Conservation (phyloP, 2,329 filamentous ascomycete genomes). For the Colletotrichum tropicale region DNA sequence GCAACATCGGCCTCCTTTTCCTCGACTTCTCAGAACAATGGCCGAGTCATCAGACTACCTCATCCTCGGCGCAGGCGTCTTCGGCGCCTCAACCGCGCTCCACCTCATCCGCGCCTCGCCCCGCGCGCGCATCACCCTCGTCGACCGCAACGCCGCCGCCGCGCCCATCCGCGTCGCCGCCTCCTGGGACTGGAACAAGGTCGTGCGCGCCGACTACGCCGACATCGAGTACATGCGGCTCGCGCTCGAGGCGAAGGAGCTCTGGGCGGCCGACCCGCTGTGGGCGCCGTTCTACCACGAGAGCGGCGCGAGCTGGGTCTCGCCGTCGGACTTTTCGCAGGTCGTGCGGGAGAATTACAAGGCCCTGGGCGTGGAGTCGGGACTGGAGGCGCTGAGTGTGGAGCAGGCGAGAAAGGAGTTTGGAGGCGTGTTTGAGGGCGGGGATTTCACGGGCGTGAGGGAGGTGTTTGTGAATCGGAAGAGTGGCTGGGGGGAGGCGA, state of each 20-base stretch:
- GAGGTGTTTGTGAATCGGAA: constrained; percentile 58
- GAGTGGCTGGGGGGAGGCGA: constrained; percentile 62
- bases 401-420: constrained; percentile 53
- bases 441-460: constrained; percentile 56
- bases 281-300: constrained; percentile 33
- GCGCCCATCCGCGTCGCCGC: constrained; percentile 28
- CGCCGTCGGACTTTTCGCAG: constrained; percentile 28
- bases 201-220: constrained; percentile 40
- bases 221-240: constrained; percentile 31
- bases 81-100: constrained; percentile 54
- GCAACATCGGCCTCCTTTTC: too few species aligned
- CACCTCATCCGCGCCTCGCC: constrained; percentile 38
- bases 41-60: constrained; percentile 26
- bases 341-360: constrained; percentile 37
- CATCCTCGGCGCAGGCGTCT: constrained; percentile 55
- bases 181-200: constrained; percentile 40
- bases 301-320: constrained; percentile 45
- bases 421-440: constrained; percentile 55
- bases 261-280: constrained; percentile 31
- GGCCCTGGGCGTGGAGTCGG: constrained; percentile 28
- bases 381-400: constrained; percentile 46
- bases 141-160: constrained; percentile 28
- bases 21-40: background rate
- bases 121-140: constrained; percentile 24
- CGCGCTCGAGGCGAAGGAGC: constrained; percentile 30